These are phyloP conservation scores for Cordyceps javanica DNA, from an alignment of 2,329 filamentous ascomycete genomes.

Conservation along the genomic window DNA sequence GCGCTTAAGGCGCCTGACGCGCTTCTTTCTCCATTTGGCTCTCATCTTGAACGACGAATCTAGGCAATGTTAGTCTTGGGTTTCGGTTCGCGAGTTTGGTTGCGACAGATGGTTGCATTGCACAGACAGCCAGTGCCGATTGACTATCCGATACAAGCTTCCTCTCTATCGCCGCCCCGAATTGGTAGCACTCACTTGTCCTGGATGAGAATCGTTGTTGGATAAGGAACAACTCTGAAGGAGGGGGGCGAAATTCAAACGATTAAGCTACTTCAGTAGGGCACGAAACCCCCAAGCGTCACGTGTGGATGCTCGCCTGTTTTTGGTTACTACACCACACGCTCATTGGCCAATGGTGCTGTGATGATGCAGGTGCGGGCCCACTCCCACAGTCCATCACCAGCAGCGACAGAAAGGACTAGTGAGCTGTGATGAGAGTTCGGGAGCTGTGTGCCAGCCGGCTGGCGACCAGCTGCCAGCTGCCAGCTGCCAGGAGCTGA, in stretches of 20 bases:
- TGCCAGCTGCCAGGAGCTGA: neutral
- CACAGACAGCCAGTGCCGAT: neutral
- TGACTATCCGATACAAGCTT: constrained; percentile 5
- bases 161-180: neutral
- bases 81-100: neutral
- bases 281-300: constrained; percentile 29
- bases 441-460: constrained; percentile 1
- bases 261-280: constrained; percentile 29
- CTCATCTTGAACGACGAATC: constrained; percentile 57
- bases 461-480: neutral
- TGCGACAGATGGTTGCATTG: neutral
- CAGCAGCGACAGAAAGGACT: neutral
- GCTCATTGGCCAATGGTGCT: neutral
- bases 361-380: neutral
- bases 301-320: constrained; percentile 23
- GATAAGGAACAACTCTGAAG: constrained; percentile 32
- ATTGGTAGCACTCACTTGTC: constrained; percentile 29
- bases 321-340: neutral
- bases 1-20: constrained; percentile 96
- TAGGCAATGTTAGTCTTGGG: constrained; percentile 20
- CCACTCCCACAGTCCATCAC: constrained; percentile 3
- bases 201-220: constrained; percentile 41
- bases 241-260: constrained; percentile 24
- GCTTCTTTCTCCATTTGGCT: constrained; percentile 99
- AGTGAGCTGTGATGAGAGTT: neutral